A percentile compares a stretch with the other conserved stretches of the same genome.
phyloP scores from a whole-genome alignment of 768 basidiomycete genomes.

The Mycena filopes region DNA sequence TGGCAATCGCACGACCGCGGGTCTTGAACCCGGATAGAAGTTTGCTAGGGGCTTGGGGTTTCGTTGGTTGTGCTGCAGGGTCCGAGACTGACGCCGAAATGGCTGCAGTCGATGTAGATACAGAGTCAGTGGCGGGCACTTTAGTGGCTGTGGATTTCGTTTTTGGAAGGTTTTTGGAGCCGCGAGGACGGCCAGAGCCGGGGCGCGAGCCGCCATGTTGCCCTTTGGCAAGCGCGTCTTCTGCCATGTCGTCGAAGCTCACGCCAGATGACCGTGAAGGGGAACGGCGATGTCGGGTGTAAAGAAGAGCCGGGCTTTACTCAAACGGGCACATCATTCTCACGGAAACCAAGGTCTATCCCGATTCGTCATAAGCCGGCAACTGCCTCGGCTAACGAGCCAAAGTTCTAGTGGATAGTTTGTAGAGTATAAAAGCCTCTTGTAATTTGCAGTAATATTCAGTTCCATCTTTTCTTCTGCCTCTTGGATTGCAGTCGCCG shows the following conservation, averaged over 20 bases:
- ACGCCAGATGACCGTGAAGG: not conserved
- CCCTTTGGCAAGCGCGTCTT: not conserved
- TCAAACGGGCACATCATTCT: not conserved
- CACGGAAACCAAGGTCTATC: constrained; percentile 8
- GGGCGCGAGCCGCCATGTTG: constrained; percentile 1
- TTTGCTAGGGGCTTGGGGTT: not conserved
- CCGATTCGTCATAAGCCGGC: constrained; percentile 11
- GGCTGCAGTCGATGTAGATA: not conserved
- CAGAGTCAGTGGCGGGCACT: not conserved
- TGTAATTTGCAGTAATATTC: too few species aligned
- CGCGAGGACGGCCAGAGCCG: constrained; percentile 4
- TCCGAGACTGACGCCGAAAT: too few species aligned
- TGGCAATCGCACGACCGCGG: constrained; percentile 5
- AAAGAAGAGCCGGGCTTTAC: constrained; percentile 4
- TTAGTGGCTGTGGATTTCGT: not conserved
- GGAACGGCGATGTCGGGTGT: too few species aligned
- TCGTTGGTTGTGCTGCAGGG: not conserved
- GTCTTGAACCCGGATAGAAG: not conserved
- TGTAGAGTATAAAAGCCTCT: too few species aligned
- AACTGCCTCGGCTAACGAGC: constrained; percentile 15
- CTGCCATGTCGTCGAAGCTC: not conserved
- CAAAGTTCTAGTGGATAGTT: too few species aligned
- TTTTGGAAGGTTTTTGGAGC: constrained; percentile 6
- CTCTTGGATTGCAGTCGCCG: too few species aligned
- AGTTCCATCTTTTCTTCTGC: too few species aligned